These are phyloP conservation scores for Globisporangium solare DNA, from an alignment of 352 stramenopile genomes.

Conservation along the genomic window DNA sequence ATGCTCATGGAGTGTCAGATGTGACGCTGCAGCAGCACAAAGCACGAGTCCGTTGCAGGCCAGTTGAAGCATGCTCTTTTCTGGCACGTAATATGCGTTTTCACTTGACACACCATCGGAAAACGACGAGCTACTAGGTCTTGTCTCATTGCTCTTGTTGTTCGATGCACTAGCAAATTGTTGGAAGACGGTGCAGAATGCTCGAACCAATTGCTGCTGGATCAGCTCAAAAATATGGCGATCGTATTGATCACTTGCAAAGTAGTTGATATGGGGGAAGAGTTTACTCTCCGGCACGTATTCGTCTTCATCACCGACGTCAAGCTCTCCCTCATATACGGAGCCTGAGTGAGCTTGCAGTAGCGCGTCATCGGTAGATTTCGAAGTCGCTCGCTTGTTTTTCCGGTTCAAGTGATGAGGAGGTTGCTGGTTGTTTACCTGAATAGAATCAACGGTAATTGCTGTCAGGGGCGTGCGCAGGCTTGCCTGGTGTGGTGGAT, in stretches of 20 bases:
- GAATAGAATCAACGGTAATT: conserved; percentile 4
- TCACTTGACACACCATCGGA: conserved; percentile 11
- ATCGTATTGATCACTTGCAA: conserved; percentile 49
- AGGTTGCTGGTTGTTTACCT: conserved; percentile 8
- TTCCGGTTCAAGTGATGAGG: neutral
- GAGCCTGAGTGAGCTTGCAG: conserved; percentile 5
- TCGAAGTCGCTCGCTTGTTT: neutral
- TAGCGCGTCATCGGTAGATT: neutral
- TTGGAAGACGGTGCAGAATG: conserved; percentile 70
- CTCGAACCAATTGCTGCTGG: conserved; percentile 39
- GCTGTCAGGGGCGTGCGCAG: neutral
- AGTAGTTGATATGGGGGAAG: neutral
- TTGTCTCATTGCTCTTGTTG: conserved; percentile 29
- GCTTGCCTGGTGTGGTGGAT: conserved; percentile 15
- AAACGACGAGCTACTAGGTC: conserved; percentile 16
- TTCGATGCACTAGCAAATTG: conserved; percentile 63
- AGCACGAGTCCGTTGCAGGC: conserved; percentile 76
- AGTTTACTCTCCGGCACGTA: conserved; percentile 7
- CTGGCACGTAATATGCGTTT: conserved; percentile 53
- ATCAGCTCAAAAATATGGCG: conserved; percentile 68
- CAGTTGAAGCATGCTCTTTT: conserved; percentile 69
- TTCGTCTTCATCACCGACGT: neutral
- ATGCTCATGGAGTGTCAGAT: conserved; percentile 43
- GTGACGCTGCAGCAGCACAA: conserved; percentile 49
- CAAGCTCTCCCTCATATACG: neutral